A percentile compares a stretch with the other conserved stretches of the same genome.
Conservation (phyloP, 2,329 filamentous ascomycete genomes). For the Calonectria honghensis region DNA sequence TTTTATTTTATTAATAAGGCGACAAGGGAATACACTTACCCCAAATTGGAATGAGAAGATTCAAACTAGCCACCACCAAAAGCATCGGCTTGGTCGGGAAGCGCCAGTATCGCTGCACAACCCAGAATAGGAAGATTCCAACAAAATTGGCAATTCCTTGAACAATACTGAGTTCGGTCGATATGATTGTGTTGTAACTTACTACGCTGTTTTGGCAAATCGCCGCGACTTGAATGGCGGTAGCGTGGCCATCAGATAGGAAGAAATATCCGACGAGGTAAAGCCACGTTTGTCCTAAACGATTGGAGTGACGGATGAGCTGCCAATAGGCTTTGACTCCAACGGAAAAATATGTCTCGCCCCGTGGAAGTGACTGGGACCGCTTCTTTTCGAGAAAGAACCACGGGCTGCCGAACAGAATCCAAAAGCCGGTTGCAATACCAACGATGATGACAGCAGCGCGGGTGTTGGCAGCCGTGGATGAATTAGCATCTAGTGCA, state of each 20-base stretch:
- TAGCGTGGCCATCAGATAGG: slow-evolving; percentile 8
- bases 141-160: slow-evolving; percentile 13
- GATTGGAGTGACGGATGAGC: background rate
- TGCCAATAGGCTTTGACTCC: slow-evolving; percentile 1
- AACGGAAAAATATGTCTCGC: background rate
- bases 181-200: background rate
- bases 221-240: background rate
- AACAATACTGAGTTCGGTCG: slow-evolving; percentile 10
- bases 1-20: fast-evolving
- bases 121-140: slow-evolving; percentile 2
- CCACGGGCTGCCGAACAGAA: slow-evolving; percentile 5
- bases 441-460: slow-evolving; percentile 9
- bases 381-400: slow-evolving; percentile 17
- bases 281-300: slow-evolving; percentile 1
- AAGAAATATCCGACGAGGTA: slow-evolving; percentile 18
- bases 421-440: slow-evolving; percentile 12
- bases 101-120: slow-evolving; percentile 16
- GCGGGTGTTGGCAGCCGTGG: slow-evolving; percentile 5
- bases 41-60: slow-evolving; percentile 11
- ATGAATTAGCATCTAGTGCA: background rate
- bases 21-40: background rate
- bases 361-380: background rate
- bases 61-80: slow-evolving; percentile 8
- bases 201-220: slow-evolving; percentile 20
- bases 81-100: slow-evolving; percentile 17